Evolutionary conservation across 192 early-diverging fungal species (phyloP).

Genomic region (Linnemannia schmuckeri): DNA sequence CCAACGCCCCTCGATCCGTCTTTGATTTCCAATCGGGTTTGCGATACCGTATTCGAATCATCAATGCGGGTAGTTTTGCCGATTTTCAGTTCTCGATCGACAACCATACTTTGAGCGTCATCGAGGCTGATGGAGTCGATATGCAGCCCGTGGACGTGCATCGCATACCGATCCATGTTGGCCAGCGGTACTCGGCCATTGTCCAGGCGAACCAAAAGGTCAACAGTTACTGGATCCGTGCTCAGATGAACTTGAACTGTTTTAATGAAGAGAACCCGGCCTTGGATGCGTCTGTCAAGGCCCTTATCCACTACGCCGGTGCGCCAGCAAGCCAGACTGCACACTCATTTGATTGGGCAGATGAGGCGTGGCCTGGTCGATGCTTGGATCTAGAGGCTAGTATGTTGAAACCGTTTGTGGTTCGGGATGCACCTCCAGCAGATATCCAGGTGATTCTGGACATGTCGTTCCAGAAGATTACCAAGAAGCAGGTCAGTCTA

Average conservation of each 20-base stretch:
- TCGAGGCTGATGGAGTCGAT: slow-evolving; percentile 57
- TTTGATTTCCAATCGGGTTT: slow-evolving; percentile 37
- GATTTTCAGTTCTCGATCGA: slow-evolving; percentile 59
- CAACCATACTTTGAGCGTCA: slow-evolving; percentile 41
- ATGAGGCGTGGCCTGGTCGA: slow-evolving; percentile 3
- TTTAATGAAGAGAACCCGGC: slow-evolving; percentile 20
- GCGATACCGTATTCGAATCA: slow-evolving; percentile 53
- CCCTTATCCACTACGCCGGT: slow-evolving; percentile 49
- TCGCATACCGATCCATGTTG: slow-evolving; percentile 51
- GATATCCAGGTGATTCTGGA: slow-evolving; percentile 16
- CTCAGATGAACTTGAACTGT: slow-evolving; percentile 45
- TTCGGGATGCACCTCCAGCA: slow-evolving; percentile 10
- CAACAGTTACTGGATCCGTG: slow-evolving; percentile 55
- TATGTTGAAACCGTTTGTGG: slow-evolving; percentile 28
- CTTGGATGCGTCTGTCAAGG: slow-evolving; percentile 28
- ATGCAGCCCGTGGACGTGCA: slow-evolving; percentile 41
- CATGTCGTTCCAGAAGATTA: slow-evolving; percentile 14
- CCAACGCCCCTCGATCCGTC: slow-evolving; percentile 4
- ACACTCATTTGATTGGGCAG: slow-evolving; percentile 14
- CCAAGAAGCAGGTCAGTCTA: not conserved
- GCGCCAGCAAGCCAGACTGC: slow-evolving; percentile 19
- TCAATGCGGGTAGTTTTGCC: slow-evolving; percentile 46
- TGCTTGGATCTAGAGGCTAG: slow-evolving; percentile 18
- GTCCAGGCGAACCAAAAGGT: slow-evolving; percentile 55
- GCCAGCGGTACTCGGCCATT: slow-evolving; percentile 60